phyloP scores from a whole-genome alignment of 495 filamentous ascomycete species.

The Penicillium paradoxum region DNA sequence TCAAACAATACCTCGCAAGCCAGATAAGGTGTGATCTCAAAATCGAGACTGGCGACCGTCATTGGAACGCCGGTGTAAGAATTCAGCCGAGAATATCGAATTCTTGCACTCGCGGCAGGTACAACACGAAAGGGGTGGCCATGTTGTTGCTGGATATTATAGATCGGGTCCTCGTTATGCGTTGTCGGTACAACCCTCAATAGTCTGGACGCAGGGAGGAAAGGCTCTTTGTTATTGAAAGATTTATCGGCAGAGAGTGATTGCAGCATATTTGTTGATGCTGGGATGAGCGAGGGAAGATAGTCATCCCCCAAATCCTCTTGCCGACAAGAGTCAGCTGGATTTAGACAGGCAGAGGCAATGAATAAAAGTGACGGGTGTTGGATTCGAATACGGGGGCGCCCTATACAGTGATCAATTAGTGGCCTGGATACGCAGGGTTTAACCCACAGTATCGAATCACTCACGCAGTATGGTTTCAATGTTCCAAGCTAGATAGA shows the following conservation, averaged over 20 bases:
- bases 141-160: conserved; percentile 56
- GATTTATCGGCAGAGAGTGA: conserved; percentile 66
- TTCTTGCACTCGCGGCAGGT: conserved; percentile 76
- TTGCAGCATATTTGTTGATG: conserved; percentile 77
- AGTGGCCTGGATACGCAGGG: conserved; percentile 15
- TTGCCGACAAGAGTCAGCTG: conserved; percentile 46
- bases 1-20: conserved; percentile 66
- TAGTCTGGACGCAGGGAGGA: conserved; percentile 74
- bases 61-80: conserved; percentile 58
- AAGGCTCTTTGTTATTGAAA: conserved; percentile 60
- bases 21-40: conserved; percentile 82
- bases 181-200: conserved; percentile 67
- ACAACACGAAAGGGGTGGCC: conserved; percentile 65
- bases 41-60: conserved; percentile 75
- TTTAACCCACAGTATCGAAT: neutral
- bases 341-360: conserved; percentile 63
- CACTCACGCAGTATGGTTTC: conserved; percentile 63
- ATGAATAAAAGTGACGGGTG: conserved; percentile 72
- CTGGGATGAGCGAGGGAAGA: conserved; percentile 67
- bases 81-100: conserved; percentile 72
- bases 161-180: conserved; percentile 55
- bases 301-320: conserved; percentile 60
- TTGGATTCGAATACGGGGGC: conserved; percentile 74
- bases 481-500: conserved; percentile 77
- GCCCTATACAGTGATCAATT: conserved; percentile 28